Evolutionary conservation across 441 rosid genomes (phyloP).

Genomic region (Erodium trifolium): DNA sequence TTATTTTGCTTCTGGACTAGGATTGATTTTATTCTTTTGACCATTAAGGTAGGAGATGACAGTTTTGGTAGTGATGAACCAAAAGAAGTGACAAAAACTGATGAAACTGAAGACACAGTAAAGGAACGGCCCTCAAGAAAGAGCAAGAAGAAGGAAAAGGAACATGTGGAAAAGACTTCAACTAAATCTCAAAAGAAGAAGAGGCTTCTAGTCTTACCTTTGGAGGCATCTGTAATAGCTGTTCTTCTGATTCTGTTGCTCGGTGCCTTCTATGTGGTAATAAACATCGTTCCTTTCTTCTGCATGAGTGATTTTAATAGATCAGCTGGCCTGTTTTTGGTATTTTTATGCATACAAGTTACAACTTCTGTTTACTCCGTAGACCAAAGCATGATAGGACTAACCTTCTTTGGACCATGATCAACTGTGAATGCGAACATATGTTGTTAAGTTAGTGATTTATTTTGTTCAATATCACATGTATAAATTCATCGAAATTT

Average conservation of each 20-base stretch:
- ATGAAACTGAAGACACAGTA: constrained; percentile 41
- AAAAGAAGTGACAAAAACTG: constrained; percentile 43
- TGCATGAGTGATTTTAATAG: constrained; percentile 6
- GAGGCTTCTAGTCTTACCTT: constrained; percentile 80
- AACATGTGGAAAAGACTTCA: constrained; percentile 43
- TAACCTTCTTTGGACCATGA: constrained; percentile 1
- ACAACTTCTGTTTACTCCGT: neutral
- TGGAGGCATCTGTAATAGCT: constrained; percentile 68
- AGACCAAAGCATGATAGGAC: neutral
- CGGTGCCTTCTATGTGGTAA: constrained; percentile 98
- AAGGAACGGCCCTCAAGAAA: constrained; percentile 65
- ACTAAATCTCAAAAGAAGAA: constrained; percentile 40
- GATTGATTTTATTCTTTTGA: constrained; percentile 21
- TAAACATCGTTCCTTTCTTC: constrained; percentile 16
- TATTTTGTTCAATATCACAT: neutral
- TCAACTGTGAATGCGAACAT: neutral
- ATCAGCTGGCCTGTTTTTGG: constrained; percentile 7
- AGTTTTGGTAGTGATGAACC: constrained; percentile 31
- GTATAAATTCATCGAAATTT: neutral
- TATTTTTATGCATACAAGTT: neutral
- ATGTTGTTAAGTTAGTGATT: neutral
- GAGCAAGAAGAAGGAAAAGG: constrained; percentile 83
- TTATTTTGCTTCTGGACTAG: constrained; percentile 19
- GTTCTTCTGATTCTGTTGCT: constrained; percentile 75
- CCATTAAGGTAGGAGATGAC: constrained; percentile 58